Evolutionary conservation across 495 filamentous ascomycete genomes (phyloP), one percentile per base, ranked within the genome.

Genomic region (Penicillium steckii): DNA sequence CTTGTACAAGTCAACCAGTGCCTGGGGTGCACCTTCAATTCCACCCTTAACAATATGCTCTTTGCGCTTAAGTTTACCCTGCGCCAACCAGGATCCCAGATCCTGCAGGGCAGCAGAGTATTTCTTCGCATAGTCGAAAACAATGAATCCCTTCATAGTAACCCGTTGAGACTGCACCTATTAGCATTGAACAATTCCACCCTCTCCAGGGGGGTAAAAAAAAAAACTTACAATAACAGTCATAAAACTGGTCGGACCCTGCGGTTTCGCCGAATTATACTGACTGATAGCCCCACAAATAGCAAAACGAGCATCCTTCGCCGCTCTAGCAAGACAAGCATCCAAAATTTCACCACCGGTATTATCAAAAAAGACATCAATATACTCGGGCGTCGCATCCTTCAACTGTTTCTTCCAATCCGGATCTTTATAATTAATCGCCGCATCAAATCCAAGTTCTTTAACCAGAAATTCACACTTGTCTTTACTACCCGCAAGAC

Each of bases 361-460:
- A 62, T 83, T 83, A 57, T 83, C 80, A 61, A 81, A 83, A 53
- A 71, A 83, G 1, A 82, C 78, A 70, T 82, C 74, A 55, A 82
- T 81, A 52, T 77, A 73, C 50, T 73, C 73, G 7, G 78, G 73
- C 2, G 72, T 76, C 12, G 73, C 68, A 21, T 66, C 64, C 30
- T 72, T 72, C 3, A 83, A 57, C 56, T 81, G 69, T 53, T 72
- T 70, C 29, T 67, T 60, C 80, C 81, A 85, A 37, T 79, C 71
- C 19, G 52, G 17, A 50, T 79, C 75, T 53, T 78, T 81, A 65
- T 85, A 85, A 52, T 83, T 78, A 37, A 85, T 69, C 8, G 81
- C 76, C 0, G 62, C 66, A 40, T 79, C 77, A 55, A 82, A 84
- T 1, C 59, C 68, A 23, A 83, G 57, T 52, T 82, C 72, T 37